Percentiles rank a stretch among this genome's conserved stretches.
Evolutionary conservation across 805 yeast genomes (phyloP).

Genomic region (Ogataea chonburiensis): DNA sequence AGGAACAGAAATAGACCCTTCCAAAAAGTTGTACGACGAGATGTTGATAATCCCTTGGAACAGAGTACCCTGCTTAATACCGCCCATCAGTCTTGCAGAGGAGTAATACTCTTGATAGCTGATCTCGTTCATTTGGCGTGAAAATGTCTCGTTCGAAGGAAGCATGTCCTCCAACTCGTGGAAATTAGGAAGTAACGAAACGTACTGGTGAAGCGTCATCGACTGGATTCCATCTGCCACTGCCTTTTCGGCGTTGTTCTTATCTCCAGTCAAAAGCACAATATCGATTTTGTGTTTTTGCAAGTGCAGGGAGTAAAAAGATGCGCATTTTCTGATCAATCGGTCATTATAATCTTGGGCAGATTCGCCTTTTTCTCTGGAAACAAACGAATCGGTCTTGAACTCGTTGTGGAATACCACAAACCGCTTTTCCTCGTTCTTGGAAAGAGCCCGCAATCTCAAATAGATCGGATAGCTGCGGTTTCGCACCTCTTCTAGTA

Average conservation of each 20-base stretch:
- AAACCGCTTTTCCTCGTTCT: constrained; percentile 76
- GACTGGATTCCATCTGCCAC: constrained; percentile 51
- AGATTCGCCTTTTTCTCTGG: constrained; percentile 62
- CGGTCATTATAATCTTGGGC: constrained; percentile 91
- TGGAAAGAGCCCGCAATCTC: constrained; percentile 73
- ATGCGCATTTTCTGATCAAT: constrained; percentile 73
- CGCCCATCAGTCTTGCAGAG: constrained; percentile 83
- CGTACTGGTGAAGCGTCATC: constrained; percentile 63
- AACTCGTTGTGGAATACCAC: constrained; percentile 94
- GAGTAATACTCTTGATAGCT: constrained; percentile 77
- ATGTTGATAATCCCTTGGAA: constrained; percentile 82
- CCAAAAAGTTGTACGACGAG: constrained; percentile 83
- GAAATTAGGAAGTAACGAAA: constrained; percentile 65
- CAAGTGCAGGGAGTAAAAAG: constrained; percentile 74
- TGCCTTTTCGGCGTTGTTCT: constrained; percentile 60
- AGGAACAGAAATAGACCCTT: constrained; percentile 74
- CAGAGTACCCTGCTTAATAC: constrained; percentile 80
- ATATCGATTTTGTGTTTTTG: constrained; percentile 41
- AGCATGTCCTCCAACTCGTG: constrained; percentile 75
- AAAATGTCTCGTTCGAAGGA: constrained; percentile 51
- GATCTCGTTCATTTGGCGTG: constrained; percentile 45
- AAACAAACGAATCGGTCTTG: constrained; percentile 63
- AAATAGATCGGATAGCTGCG: constrained; percentile 85
- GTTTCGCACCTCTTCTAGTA: constrained; percentile 87
- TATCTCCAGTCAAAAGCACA: constrained; percentile 75